Evolutionary conservation across 1,139 yeast species (phyloP).

Genomic region (Taiozyma sp.): DNA sequence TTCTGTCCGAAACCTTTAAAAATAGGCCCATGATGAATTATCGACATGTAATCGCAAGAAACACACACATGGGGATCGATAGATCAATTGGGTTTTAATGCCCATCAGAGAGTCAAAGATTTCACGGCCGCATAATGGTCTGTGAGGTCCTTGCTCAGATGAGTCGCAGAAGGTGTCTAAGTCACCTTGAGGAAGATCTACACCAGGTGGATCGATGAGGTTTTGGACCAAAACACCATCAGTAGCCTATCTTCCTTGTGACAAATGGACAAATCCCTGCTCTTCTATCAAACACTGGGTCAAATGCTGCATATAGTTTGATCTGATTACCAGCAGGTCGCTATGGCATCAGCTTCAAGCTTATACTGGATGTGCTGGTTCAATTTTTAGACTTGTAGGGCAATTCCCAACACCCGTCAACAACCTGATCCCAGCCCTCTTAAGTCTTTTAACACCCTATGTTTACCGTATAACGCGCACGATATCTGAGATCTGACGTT

Average conservation of each 20-base stretch:
- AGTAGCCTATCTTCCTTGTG: too few species aligned
- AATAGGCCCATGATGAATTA: neutral
- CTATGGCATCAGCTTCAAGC: neutral
- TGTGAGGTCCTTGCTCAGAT: too few species aligned
- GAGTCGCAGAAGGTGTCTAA: too few species aligned
- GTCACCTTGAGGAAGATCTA: too few species aligned
- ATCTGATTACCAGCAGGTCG: neutral
- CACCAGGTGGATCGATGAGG: too few species aligned
- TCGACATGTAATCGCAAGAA: neutral
- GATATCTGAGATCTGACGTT: neutral
- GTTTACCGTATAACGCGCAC: neutral
- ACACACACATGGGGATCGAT: neutral
- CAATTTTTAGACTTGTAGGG: neutral
- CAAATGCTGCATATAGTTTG: too few species aligned
- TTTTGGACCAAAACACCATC: too few species aligned
- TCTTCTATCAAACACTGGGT: too few species aligned
- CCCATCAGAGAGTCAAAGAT: too few species aligned
- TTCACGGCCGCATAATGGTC: too few species aligned
- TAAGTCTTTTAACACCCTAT: neutral
- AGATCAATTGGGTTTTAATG: neutral
- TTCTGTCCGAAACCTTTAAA: too few species aligned
- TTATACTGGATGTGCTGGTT: neutral
- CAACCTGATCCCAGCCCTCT: neutral
- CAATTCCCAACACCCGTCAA: neutral
- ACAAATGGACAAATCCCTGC: too few species aligned